Conservation (phyloP, 2,329 filamentous ascomycete genomes). For the Diplocarpon rosae region DNA sequence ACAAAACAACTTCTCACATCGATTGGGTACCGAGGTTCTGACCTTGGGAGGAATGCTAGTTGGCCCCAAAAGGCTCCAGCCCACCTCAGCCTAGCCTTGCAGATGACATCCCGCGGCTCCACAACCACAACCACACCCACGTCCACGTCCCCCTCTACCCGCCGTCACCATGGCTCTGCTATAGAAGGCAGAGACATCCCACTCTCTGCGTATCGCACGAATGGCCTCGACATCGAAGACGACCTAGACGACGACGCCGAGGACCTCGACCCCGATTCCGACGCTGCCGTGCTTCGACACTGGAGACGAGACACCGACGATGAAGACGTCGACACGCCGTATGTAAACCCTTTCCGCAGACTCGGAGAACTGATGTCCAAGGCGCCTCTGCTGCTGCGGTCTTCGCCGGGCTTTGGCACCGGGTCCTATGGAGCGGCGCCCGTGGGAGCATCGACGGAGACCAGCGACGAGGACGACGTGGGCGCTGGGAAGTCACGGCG, state of each 20-base stretch:
- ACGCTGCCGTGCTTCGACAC: constrained; percentile 19
- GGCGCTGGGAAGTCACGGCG: constrained; percentile 18
- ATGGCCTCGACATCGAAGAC: constrained; percentile 6
- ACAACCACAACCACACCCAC: neutral
- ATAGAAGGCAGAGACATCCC: constrained; percentile 16
- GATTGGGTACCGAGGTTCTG: too few relatives aligned
- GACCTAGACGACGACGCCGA: constrained; percentile 8
- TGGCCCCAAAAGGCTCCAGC: too few relatives aligned
- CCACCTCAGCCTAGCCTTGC: neutral
- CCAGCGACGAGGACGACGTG: constrained; percentile 26
- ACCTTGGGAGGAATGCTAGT: too few relatives aligned
- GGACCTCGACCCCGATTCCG: constrained; percentile 22
- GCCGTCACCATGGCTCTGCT: constrained; percentile 1
- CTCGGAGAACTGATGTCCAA: constrained; percentile 31
- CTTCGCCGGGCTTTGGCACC: constrained; percentile 48
- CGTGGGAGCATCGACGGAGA: constrained; percentile 31
- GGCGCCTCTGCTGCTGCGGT: constrained; percentile 46
- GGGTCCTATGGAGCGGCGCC: constrained; percentile 51
- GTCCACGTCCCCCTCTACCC: neutral
- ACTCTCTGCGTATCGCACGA: constrained; percentile 12
- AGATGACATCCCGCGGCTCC: constrained; percentile 1
- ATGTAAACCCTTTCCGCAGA: constrained; percentile 15
- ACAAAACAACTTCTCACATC: too few relatives aligned
- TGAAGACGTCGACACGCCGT: constrained; percentile 3
- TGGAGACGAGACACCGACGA: constrained; percentile 16